Percentiles rank a stretch among this genome's conserved stretches.
These are phyloP conservation scores for Aaosphaeria pasadenensis DNA, from an alignment of 2,329 filamentous ascomycete genomes.

Conservation along the genomic window DNA sequence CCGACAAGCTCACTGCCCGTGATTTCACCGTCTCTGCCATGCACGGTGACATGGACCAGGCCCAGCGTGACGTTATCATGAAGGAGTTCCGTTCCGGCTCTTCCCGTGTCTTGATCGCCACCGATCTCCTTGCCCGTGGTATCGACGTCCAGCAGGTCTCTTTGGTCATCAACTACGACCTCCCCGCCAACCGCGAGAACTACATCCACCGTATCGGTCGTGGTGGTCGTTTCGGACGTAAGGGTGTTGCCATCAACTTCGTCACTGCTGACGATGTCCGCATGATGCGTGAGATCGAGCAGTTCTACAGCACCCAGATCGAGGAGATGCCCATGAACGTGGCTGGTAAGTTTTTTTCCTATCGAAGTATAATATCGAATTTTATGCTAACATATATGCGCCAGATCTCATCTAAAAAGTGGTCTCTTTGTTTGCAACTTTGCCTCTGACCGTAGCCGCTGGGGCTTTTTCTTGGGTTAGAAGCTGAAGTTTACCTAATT, in stretches of 20 bases:
- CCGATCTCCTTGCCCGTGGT: constrained; percentile 96
- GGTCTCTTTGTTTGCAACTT: too few species aligned
- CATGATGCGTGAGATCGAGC: constrained; percentile 99
- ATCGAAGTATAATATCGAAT: background rate
- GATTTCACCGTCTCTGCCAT: constrained; percentile 99
- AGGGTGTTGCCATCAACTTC: constrained; percentile 99
- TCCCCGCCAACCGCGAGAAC: constrained; percentile 98
- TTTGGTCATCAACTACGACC: constrained; percentile 99
- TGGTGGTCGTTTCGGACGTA: constrained; percentile 98
- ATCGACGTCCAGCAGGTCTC: constrained; percentile 99
- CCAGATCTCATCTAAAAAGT: constrained; percentile 40
- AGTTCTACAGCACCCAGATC: constrained; percentile 99
- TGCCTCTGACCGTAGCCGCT: too few species aligned
- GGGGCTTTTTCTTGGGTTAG: constrained; percentile 14
- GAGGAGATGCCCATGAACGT: constrained; percentile 99
- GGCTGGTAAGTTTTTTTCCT: constrained; percentile 50
- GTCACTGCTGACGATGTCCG: constrained; percentile 98
- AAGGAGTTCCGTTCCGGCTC: constrained; percentile 99
- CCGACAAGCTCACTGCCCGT: constrained; percentile 96
- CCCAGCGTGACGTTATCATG: constrained; percentile 98
- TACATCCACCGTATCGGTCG: constrained; percentile 99
- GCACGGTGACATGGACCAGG: constrained; percentile 99
- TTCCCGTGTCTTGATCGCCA: constrained; percentile 97
- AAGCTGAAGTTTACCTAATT: constrained; percentile 24
- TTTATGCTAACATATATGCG: background rate